Conservation (phyloP, 2,329 filamentous ascomycete species). For the Penicillium sp. region DNA sequence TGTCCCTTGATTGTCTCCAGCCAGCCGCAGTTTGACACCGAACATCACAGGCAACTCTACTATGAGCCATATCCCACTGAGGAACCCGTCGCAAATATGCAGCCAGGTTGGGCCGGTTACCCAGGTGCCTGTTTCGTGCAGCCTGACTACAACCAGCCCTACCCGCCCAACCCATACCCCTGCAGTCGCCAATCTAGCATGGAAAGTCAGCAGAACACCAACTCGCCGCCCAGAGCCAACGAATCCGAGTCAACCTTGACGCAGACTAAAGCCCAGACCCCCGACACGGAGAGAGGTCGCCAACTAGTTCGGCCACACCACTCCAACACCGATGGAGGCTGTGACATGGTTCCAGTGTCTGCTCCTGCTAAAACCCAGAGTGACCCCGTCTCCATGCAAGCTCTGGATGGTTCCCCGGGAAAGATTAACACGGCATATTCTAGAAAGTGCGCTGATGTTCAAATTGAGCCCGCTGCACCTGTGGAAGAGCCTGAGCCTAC, state of each 20-base stretch:
- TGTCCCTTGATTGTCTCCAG: constrained; percentile 11
- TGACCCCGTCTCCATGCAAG: neutral
- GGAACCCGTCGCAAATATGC: neutral
- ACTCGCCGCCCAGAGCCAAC: neutral
- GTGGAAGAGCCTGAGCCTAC: neutral
- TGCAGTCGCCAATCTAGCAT: neutral
- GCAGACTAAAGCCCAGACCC: neutral
- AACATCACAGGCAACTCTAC: constrained; percentile 1
- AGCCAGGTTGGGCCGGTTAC: neutral
- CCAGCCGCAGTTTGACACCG: constrained; percentile 9
- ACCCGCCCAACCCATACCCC: neutral
- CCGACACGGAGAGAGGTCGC: constrained; percentile 4
- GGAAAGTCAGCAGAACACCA: neutral
- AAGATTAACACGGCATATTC: too few relatives aligned
- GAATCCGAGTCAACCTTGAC: neutral
- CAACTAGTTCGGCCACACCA: neutral
- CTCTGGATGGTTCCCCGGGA: neutral
- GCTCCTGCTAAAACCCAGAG: neutral
- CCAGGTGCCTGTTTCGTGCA: neutral
- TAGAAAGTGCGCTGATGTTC: neutral
- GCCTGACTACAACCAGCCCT: constrained; percentile 1
- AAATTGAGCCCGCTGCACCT: neutral
- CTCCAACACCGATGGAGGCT: constrained; percentile 2
- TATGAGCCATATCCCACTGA: neutral
- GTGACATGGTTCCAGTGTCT: neutral